phyloP scores from a whole-genome alignment of 139 green algal species.

The Astrephomene gubernaculifera region DNA sequence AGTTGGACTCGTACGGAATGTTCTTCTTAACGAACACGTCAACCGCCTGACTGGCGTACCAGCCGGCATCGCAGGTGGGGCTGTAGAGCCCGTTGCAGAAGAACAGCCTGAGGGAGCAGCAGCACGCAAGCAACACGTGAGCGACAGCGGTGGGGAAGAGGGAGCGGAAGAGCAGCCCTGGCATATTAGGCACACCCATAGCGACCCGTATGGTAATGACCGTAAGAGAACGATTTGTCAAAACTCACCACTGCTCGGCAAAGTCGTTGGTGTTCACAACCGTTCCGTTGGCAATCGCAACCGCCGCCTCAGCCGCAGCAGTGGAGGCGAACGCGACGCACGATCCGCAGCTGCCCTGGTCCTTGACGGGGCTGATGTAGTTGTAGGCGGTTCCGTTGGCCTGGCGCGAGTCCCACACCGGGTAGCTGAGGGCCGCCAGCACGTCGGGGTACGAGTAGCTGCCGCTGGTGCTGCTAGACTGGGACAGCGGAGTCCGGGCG shows the following conservation, averaged over 20 bases:
- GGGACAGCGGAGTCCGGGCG: conserved; percentile 20
- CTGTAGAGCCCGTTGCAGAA: conserved; percentile 34
- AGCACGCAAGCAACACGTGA: not conserved
- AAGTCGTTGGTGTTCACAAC: not conserved
- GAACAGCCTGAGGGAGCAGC: not conserved
- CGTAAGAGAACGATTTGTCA: not conserved
- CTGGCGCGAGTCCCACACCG: not conserved
- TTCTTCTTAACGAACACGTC: not conserved
- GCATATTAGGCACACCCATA: not conserved
- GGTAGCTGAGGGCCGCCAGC: not conserved
- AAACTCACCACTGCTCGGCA: conserved; percentile 21
- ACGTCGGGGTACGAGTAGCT: conserved; percentile 12
- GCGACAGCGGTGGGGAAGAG: not conserved
- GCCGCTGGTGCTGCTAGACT: not conserved
- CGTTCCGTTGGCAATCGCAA: not conserved
- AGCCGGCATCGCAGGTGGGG: conserved; percentile 2
- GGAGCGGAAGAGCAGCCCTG: not conserved
- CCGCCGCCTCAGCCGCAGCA: not conserved
- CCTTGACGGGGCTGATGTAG: conserved; percentile 65
- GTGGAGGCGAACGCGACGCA: conserved; percentile 72
- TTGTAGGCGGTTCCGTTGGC: not conserved
- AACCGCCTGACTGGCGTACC: not conserved
- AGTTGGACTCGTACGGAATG: not conserved
- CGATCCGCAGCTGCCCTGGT: conserved; percentile 71
- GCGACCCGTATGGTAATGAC: not conserved